phyloP scores from a whole-genome alignment of 768 basidiomycete genomes.

The Strobilomyces echinocephalus region DNA sequence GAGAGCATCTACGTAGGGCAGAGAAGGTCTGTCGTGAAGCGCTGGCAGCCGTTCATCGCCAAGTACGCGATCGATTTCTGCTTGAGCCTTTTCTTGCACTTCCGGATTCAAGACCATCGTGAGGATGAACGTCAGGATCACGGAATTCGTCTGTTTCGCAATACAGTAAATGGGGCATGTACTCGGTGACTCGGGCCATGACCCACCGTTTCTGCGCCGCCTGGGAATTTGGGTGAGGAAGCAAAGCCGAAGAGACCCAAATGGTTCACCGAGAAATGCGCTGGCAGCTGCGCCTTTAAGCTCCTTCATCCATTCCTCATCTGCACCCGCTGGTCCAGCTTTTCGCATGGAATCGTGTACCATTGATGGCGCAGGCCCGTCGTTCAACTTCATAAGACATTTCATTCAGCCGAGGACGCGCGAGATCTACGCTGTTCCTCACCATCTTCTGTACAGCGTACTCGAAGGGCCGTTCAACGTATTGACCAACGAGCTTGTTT shows the following conservation, averaged over 20 bases:
- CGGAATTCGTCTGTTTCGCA: background rate
- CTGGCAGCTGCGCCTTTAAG: background rate
- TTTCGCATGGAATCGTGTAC: background rate
- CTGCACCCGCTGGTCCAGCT: background rate
- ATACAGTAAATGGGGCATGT: background rate
- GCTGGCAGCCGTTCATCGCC: too few species aligned
- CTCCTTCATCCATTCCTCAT: background rate
- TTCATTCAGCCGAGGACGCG: background rate
- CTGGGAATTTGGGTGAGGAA: background rate
- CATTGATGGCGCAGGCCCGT: background rate
- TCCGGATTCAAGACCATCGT: background rate
- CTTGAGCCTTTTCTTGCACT: background rate
- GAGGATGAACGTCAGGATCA: background rate
- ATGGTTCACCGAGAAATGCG: background rate
- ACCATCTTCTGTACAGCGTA: background rate
- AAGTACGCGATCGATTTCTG: background rate
- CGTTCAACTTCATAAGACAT: background rate
- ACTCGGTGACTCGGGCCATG: too few species aligned
- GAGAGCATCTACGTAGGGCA: background rate
- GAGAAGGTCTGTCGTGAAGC: background rate
- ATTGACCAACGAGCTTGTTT: background rate
- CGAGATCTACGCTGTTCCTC: background rate
- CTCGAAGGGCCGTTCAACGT: background rate
- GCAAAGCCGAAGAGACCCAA: background rate
- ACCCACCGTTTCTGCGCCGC: background rate